These are phyloP conservation scores for Phlyctochytrium bullatum DNA, from an alignment of 192 early-diverging fungal genomes.

Conservation along the genomic window DNA sequence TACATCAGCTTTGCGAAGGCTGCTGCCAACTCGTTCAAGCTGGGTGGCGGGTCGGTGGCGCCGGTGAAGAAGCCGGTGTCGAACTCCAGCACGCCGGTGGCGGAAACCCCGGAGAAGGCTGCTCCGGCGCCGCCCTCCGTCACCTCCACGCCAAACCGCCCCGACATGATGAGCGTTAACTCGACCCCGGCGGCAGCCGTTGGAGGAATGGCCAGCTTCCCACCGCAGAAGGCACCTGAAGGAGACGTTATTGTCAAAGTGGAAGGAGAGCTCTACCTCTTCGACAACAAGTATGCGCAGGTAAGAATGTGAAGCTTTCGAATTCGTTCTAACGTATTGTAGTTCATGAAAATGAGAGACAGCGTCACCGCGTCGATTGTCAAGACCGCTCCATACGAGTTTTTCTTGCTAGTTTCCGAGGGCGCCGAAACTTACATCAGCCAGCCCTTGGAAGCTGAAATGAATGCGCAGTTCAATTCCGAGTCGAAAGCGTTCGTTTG, in stretches of 20 bases:
- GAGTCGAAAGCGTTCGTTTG: conserved; percentile 75
- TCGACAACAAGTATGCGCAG: conserved; percentile 46
- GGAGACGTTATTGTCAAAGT: conserved; percentile 50
- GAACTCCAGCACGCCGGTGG: not conserved
- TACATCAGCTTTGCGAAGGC: conserved; percentile 36
- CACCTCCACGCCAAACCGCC: not conserved
- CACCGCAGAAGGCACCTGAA: conserved; percentile 20
- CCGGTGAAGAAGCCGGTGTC: not conserved
- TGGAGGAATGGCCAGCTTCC: not conserved
- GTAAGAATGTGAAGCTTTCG: conserved; percentile 2
- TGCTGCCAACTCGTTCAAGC: conserved; percentile 14
- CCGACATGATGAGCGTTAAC: conserved; percentile 13
- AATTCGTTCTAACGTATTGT: not conserved
- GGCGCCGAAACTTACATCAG: conserved; percentile 44
- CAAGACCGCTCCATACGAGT: conserved; percentile 27
- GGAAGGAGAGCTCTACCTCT: conserved; percentile 63
- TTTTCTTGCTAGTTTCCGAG: conserved; percentile 27
- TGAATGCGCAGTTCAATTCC: conserved; percentile 76
- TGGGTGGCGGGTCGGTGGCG: not conserved
- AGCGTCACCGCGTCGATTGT: conserved; percentile 25
- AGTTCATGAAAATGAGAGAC: conserved; percentile 26
- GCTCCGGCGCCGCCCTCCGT: not conserved
- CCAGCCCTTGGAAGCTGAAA: conserved; percentile 65
- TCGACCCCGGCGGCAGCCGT: conserved; percentile 14
- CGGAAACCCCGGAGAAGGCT: conserved; percentile 2